Evolutionary conservation across 2,329 filamentous ascomycete species (phyloP).

Genomic region (Trichoderma aggressivum): DNA sequence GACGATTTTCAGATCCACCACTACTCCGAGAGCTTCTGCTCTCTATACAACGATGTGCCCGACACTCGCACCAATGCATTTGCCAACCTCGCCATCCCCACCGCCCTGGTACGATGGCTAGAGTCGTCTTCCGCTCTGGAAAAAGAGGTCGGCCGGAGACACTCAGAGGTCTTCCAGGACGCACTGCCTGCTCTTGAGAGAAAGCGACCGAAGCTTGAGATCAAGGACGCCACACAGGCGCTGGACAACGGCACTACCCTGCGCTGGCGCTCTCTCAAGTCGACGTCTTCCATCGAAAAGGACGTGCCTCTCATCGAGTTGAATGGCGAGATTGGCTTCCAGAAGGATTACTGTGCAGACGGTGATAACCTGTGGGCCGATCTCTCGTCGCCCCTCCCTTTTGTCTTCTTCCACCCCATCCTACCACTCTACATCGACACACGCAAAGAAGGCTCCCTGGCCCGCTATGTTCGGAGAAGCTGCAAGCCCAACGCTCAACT

Average conservation of each 20-base stretch:
- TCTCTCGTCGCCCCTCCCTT: constrained; percentile 62
- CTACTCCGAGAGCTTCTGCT: constrained; percentile 73
- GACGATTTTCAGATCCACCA: constrained; percentile 63
- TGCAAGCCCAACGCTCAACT: constrained; percentile 86
- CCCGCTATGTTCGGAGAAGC: constrained; percentile 87
- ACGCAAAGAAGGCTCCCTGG: constrained; percentile 76
- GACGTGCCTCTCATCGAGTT: constrained; percentile 64
- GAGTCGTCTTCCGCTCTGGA: constrained; percentile 67
- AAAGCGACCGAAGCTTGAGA: constrained; percentile 42
- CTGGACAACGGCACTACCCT: constrained; percentile 42
- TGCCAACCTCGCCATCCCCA: constrained; percentile 70
- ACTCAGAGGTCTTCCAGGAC: constrained; percentile 65
- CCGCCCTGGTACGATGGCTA: constrained; percentile 74
- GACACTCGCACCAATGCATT: constrained; percentile 72
- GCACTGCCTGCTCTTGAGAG: constrained; percentile 44
- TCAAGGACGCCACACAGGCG: constrained; percentile 47
- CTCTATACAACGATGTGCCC: constrained; percentile 63
- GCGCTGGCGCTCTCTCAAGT: constrained; percentile 65
- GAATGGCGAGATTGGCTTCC: constrained; percentile 71
- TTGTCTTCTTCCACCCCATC: constrained; percentile 82
- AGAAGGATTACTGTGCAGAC: constrained; percentile 68
- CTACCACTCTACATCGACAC: constrained; percentile 93
- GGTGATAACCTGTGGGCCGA: constrained; percentile 66
- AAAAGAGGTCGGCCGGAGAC: constrained; percentile 62
- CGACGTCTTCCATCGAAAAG: constrained; percentile 51